Conservation (phyloP, 208 protist species). For the Trypanosoma cruzi region DNA sequence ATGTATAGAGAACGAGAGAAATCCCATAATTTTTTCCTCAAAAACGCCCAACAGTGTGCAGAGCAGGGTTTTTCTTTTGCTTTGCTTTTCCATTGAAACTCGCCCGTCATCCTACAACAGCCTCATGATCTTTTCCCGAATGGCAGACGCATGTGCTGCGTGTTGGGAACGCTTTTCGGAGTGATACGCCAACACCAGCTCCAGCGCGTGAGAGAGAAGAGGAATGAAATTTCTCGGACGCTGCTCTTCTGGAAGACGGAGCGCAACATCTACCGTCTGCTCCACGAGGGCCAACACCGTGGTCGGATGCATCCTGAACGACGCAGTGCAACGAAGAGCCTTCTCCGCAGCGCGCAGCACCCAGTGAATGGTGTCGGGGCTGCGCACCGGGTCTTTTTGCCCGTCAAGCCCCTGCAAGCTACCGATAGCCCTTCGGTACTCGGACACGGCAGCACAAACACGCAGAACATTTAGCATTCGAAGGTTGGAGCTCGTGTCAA, state of each 20-base stretch:
- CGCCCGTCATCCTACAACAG: slow-evolving; percentile 26
- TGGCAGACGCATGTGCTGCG: slow-evolving; percentile 20
- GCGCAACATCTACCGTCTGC: slow-evolving; percentile 37
- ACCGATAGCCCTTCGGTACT: slow-evolving; percentile 39
- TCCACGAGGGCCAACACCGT: slow-evolving; percentile 54
- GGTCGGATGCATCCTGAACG: slow-evolving; percentile 51
- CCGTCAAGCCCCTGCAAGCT: background rate
- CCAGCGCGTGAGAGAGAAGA: slow-evolving; percentile 53
- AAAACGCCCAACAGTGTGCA: background rate
- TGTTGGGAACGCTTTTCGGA: slow-evolving; percentile 7
- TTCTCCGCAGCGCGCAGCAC: slow-evolving; percentile 45
- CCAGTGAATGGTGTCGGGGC: slow-evolving; percentile 12
- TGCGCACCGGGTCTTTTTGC: background rate
- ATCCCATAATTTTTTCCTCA: background rate
- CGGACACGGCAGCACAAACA: slow-evolving; percentile 52
- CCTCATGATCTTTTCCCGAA: slow-evolving; percentile 55
- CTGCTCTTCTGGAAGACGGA: slow-evolving; percentile 9
- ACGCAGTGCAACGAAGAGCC: slow-evolving; percentile 41
- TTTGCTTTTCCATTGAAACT: background rate
- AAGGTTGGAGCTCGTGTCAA: slow-evolving; percentile 43
- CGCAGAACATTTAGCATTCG: slow-evolving; percentile 53
- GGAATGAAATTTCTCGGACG: slow-evolving; percentile 40
- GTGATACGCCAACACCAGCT: slow-evolving; percentile 36
- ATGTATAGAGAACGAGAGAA: background rate
- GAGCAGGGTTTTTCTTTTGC: background rate